Evolutionary conservation across 2,329 filamentous ascomycete genomes (phyloP), one percentile per base, ranked within the genome.

Genomic region (Alternaria tenuissima): DNA sequence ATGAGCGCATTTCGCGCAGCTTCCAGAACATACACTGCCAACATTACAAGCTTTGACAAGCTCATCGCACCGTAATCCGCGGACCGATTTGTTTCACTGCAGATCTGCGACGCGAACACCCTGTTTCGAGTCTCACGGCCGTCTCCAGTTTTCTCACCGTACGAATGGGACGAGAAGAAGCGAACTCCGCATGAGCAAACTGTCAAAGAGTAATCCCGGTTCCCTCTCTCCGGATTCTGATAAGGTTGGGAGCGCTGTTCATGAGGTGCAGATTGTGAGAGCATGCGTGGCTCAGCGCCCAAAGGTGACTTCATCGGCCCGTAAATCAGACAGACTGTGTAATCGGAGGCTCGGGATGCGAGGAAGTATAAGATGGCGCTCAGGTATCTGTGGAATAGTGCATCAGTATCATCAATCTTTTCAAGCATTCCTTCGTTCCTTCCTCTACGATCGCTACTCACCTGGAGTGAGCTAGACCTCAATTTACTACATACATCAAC

Each of bases 1-100:
- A 49, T n/a, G 30, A 36, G 22, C 14, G 14, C 4, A 24, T 20
- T n/a, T 36, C 3, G 20, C n/a, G 24, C 12, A 5, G 20, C 20
- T 49, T 38, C 32, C 7, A 22, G 46, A 49, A 49, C 46, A 30
- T 26, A 9, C 20, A 32, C 12, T 14, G 9, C 14, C 24, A 36
- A 20, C 16, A 14, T 26, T 20, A 49, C 51, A 59, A 55, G 56
- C 56, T 55, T 55, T 12, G 12, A 38, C 12, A 59, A 59, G 56
- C 56, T 49, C 32, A 36, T 22, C 2, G 46, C 46, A 2, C 20
- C 30, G 8, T 36, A 38, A 9, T 18, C 12, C 12, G 18, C 56
- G 42, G 56, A 36, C 56, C 56, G 51, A 55, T 54, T 59, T 48
- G 56, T 59, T 59, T 59, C 42, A 24, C 34, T 38, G 42, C 51